Conservation (phyloP, 1,284 basidiomycete species). For the Tremellales sp. region DNA sequence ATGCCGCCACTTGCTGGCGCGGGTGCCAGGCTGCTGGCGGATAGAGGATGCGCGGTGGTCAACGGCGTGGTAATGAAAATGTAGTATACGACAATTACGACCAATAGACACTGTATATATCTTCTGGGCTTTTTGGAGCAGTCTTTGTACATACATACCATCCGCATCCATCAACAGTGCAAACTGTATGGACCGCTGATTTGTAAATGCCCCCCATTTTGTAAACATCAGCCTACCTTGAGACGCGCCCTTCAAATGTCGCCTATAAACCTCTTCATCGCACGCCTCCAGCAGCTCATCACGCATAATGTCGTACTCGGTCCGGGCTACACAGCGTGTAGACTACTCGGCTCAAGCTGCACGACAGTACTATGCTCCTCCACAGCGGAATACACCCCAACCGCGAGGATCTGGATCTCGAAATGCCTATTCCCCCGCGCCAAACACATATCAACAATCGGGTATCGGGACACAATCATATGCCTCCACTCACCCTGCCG, state of each 20-base stretch:
- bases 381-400: not conserved
- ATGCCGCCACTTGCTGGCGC: not conserved
- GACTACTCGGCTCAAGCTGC: not conserved
- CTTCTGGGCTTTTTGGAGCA: too few species aligned
- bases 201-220: too few species aligned
- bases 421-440: not conserved
- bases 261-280: too few species aligned
- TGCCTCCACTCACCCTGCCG: slow-evolving; percentile 26
- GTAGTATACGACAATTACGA: too few species aligned
- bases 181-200: too few species aligned
- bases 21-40: not conserved
- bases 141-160: too few species aligned
- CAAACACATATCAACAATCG: not conserved
- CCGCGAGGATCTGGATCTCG: not conserved
- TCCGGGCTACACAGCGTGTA: slow-evolving; percentile 4
- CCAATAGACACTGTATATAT: too few species aligned
- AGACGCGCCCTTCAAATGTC: too few species aligned
- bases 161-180: too few species aligned
- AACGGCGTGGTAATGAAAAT: not conserved
- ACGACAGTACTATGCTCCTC: not conserved
- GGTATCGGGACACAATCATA: too few species aligned
- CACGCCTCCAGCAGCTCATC: too few species aligned
- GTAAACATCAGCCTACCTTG: too few species aligned
- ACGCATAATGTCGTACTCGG: slow-evolving; percentile 11
- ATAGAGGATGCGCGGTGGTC: not conserved